Evolutionary conservation across 2,329 filamentous ascomycete genomes (phyloP).

Genomic region (Diaporthe caulivora): DNA sequence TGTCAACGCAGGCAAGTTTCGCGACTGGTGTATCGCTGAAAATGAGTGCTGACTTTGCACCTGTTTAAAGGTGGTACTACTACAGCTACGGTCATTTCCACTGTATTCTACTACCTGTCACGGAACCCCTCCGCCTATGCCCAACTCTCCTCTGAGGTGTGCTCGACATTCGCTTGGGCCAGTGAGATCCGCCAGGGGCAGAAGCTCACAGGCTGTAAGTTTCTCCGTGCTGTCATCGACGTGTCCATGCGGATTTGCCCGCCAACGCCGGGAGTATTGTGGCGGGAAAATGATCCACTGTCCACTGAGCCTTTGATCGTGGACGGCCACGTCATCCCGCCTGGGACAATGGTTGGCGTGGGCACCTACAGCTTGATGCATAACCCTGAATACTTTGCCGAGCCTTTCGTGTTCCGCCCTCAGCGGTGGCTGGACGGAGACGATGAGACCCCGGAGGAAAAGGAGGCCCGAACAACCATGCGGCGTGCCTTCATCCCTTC

Average conservation of each 20-base stretch:
- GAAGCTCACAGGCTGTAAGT: background rate
- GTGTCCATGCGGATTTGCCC: slow-evolving; percentile 3
- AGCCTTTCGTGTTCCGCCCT: slow-evolving; percentile 47
- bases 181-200: background rate
- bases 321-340: slow-evolving; percentile 48
- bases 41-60: background rate
- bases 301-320: slow-evolving; percentile 40
- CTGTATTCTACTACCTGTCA: slow-evolving; percentile 10
- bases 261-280: background rate
- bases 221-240: slow-evolving; percentile 16
- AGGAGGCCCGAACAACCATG: background rate
- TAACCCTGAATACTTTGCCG: slow-evolving; percentile 48
- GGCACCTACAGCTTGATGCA: slow-evolving; percentile 50
- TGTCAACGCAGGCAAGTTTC: slow-evolving; percentile 24
- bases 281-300: background rate
- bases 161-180: slow-evolving; percentile 1
- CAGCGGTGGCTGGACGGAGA: slow-evolving; percentile 50
- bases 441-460: background rate
- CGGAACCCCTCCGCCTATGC: slow-evolving; percentile 4
- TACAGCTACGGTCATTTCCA: background rate
- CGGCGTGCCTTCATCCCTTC: slow-evolving; percentile 32
- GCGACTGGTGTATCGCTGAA: background rate
- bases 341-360: slow-evolving; percentile 48
- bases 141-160: background rate
- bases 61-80: slow-evolving; percentile 12